A percentile compares a stretch with the other conserved stretches of the same genome.
Evolutionary conservation across 805 yeast species (phyloP).

Genomic region (Candida broadrunensis): DNA sequence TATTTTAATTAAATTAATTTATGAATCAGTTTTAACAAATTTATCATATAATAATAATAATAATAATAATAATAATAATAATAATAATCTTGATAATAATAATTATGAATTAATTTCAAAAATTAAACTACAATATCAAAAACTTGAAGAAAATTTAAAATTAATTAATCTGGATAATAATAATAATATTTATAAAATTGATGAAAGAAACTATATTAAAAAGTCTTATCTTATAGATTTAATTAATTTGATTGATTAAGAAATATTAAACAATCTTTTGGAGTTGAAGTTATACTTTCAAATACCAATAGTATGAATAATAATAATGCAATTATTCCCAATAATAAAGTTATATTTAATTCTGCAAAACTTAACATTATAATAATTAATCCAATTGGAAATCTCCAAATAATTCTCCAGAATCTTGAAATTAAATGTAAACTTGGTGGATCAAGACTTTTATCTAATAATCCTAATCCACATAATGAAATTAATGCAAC

Average conservation of each 20-base stretch:
- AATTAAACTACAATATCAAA: neutral
- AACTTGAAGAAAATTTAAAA: conserved; percentile 5
- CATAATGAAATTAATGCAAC: conserved; percentile 39
- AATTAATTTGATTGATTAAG: conserved; percentile 7
- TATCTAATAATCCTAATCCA: conserved; percentile 43
- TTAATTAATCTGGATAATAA: conserved; percentile 1
- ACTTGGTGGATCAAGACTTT: conserved; percentile 37
- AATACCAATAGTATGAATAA: conserved; percentile 29
- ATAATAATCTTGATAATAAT: too few relatives aligned
- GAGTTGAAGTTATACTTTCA: conserved; percentile 33
- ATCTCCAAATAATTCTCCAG: conserved; percentile 38
- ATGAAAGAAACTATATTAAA: conserved; percentile 19
- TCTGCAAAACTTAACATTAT: conserved; percentile 45
- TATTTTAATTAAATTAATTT: conserved; percentile 12
- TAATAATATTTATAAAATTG: conserved; percentile 2
- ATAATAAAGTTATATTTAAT: conserved; percentile 32
- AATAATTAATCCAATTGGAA: conserved; percentile 38
- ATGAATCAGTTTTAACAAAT: conserved; percentile 7
- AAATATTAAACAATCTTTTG: conserved; percentile 8
- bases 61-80: neutral
- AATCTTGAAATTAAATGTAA: conserved; percentile 28
- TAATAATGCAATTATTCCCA: conserved; percentile 42
- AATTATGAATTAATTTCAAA: neutral
- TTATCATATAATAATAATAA: neutral
- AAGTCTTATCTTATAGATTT: conserved; percentile 19